Conservation (phyloP, 2,329 filamentous ascomycete species). For the Coleophoma crateriformis region DNA sequence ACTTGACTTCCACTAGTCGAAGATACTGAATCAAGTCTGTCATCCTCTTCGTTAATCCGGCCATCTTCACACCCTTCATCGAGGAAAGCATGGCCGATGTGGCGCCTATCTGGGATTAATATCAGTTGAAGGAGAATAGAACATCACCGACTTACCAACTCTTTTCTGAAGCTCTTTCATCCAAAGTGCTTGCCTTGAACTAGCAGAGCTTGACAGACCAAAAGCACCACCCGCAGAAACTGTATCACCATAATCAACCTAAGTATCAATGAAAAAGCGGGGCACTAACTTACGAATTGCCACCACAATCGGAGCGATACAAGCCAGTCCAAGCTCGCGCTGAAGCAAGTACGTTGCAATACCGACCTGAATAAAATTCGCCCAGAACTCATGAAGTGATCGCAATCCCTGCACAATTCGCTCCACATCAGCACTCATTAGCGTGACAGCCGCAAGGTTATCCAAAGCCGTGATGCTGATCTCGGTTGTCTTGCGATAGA, state of each 20-base stretch:
- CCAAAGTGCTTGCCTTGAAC: conserved; percentile 12
- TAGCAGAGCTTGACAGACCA: not conserved
- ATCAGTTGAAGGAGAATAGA: conserved; percentile 8
- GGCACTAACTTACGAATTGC: conserved; percentile 12
- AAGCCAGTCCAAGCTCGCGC: conserved; percentile 11
- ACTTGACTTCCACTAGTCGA: conserved; percentile 31
- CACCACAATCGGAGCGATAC: not conserved
- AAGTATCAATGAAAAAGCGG: not conserved
- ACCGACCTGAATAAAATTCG: conserved; percentile 8
- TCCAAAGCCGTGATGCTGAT: conserved; percentile 6
- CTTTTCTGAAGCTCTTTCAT: conserved; percentile 14
- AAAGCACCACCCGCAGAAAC: not conserved
- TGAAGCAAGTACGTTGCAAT: conserved; percentile 13
- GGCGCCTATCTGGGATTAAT: conserved; percentile 13
- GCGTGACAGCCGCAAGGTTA: conserved; percentile 12
- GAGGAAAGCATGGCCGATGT: not conserved
- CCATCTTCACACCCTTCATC: conserved; percentile 19
- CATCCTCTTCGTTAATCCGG: conserved; percentile 25
- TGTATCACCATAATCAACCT: not conserved
- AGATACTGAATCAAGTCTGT: conserved; percentile 4
- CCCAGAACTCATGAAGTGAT: conserved; percentile 14
- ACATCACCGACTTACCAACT: conserved; percentile 8
- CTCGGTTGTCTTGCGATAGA: conserved; percentile 6
- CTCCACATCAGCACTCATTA: conserved; percentile 21
- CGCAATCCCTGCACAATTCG: conserved; percentile 19